Percentiles rank a stretch among this genome's conserved stretches.
These are phyloP conservation scores for Trebouxiophyceae sp. DNA, from an alignment of 163 green algal genomes.

Conservation along the genomic window DNA sequence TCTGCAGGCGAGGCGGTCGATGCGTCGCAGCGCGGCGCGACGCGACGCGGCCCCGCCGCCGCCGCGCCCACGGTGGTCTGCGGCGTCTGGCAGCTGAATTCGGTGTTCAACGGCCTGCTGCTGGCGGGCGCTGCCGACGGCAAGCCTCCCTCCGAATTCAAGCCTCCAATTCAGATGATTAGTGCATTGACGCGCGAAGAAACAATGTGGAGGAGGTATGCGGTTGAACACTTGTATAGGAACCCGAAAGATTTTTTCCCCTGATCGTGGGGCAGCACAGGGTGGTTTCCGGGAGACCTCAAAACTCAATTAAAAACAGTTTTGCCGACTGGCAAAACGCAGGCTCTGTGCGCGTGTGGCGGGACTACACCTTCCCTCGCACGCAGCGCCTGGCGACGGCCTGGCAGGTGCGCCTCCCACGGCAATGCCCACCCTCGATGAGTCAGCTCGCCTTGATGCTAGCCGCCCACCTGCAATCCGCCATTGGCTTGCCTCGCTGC, in stretches of 20 bases:
- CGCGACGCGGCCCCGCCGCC: not conserved
- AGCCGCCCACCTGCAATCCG: too few relatives aligned
- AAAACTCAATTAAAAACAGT: too few relatives aligned
- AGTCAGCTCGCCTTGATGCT: too few relatives aligned
- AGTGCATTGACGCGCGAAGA: too few relatives aligned
- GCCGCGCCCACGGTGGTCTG: not conserved
- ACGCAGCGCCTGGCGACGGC: constrained; percentile 57
- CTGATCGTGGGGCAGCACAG: too few relatives aligned
- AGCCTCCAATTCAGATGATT: too few relatives aligned
- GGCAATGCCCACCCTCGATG: not conserved
- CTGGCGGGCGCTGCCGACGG: constrained; percentile 62
- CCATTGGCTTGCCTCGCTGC: not conserved
- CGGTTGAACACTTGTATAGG: too few relatives aligned
- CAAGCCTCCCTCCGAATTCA: too few relatives aligned
- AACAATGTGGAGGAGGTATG: too few relatives aligned
- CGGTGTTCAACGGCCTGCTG: constrained; percentile 59
- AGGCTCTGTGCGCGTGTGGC: constrained; percentile 78
- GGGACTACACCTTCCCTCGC: constrained; percentile 48
- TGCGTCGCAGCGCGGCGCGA: not conserved
- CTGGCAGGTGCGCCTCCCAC: constrained; percentile 36
- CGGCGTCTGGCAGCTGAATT: constrained; percentile 61
- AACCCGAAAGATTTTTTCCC: too few relatives aligned
- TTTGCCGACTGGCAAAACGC: too few relatives aligned
- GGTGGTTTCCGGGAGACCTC: too few relatives aligned
- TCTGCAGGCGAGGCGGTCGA: not conserved